Evolutionary conservation across 1,139 yeast genomes (phyloP).

Genomic region (Arxiozyma slooffiae): DNA sequence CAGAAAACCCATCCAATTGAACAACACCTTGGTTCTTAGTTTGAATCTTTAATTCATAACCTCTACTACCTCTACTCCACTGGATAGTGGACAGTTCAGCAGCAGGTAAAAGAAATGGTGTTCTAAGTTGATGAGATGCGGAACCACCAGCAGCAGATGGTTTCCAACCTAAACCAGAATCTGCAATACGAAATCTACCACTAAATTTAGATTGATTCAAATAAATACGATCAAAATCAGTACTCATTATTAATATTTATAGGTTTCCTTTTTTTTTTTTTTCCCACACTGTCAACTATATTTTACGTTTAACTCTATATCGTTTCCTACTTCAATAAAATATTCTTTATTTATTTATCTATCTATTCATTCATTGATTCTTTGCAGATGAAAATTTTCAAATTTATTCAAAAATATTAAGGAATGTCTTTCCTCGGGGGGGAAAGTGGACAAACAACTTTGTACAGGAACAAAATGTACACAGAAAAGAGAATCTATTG

Average conservation of each 20-base stretch:
- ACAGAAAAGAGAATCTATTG: no score
- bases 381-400: no score
- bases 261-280: background rate
- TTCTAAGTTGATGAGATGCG: conserved; percentile 37
- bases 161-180: conserved; percentile 96
- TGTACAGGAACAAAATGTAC: no score
- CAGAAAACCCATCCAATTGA: conserved; percentile 84
- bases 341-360: background rate
- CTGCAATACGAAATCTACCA: conserved; percentile 91
- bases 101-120: conserved; percentile 77
- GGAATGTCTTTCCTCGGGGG: no score
- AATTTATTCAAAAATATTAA: no score
- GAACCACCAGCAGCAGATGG: conserved; percentile 52
- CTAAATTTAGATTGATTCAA: conserved; percentile 73
- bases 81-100: conserved; percentile 69
- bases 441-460: no score
- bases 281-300: background rate
- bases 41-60: conserved; percentile 79
- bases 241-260: conserved; percentile 21
- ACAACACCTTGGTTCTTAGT: conserved; percentile 84
- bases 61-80: conserved; percentile 93
- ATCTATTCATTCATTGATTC: no score
- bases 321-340: background rate
- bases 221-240: conserved; percentile 74
- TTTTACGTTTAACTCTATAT: background rate